Base-by-base conservation (phyloP, 2,329 filamentous ascomycete species). In the Hypoxylon rubiginosum region DNA sequence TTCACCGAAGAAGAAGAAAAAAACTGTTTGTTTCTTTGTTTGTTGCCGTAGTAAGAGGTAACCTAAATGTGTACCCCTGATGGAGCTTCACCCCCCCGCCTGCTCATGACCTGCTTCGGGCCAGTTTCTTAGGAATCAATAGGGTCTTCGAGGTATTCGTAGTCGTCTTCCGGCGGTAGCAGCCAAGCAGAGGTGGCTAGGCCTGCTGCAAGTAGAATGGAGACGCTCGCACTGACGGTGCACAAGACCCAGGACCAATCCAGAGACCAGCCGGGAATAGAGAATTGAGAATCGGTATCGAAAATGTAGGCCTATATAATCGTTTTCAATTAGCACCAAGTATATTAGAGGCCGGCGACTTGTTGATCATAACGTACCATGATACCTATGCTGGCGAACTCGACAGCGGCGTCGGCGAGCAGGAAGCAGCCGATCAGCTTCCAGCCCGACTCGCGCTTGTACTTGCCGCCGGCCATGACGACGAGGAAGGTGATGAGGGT, bases 371-470 rank as follows among this genome's bases (percentile, higher is more conserved):
- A 52, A 86, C 92, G 77, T 83, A 97, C 93, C 82, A 97, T 92
- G 73, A 97, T 86, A 51, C 89, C 90, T 86, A 97, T 94, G 52
- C 89, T 87, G n/a, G 86, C 87, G 69, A 92, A 88, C 80, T 97
- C 89, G 17, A 92, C 84, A n/a, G 86, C 77, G 0, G 88, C 89
- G 21, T 91, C 89, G 39, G 91, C 75, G 0, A 86, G 77, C 64
- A 97, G 80, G 72, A 97, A 81, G 32, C 86, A 82, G 48, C 85
- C 85, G 51, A 97, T 82, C 45, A 97, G 81, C 74, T 90, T 91
- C 94, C 94, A 98, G 15, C 95, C 94, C 15, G 85, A 86, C 78
- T 94, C 92, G 59, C 95, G 85, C 80, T 92, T 90, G 73, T 90
- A 88, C 77, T 93, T 92, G 36, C 94, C 93, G 17, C 94, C 94